A percentile compares a stretch with the other conserved stretches of the same genome.
Evolutionary conservation across 1,284 basidiomycete species (phyloP).

Genomic region (Termitomyces sp.): DNA sequence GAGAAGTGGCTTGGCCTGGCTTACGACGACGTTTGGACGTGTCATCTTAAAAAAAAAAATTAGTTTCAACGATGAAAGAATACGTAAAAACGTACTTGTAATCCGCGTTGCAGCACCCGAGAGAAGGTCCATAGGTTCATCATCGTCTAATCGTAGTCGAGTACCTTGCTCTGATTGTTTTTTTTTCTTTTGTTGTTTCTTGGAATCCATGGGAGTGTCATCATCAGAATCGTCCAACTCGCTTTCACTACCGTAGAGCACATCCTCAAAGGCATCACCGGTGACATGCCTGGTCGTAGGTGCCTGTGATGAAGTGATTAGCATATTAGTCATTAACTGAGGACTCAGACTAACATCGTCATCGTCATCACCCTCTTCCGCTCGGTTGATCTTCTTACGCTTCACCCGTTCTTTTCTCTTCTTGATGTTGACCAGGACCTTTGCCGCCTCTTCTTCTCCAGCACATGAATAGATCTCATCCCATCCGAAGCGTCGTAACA

Average conservation of each 20-base stretch:
- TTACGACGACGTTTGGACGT: slow-evolving; percentile 57
- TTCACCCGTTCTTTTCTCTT: slow-evolving; percentile 91
- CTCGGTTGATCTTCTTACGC: slow-evolving; percentile 58
- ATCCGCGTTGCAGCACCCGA: slow-evolving; percentile 77
- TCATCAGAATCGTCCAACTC: slow-evolving; percentile 75
- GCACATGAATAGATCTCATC: slow-evolving; percentile 77
- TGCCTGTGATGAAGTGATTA: slow-evolving; percentile 24
- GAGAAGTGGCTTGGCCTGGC: slow-evolving; percentile 81
- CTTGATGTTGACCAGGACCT: slow-evolving; percentile 86
- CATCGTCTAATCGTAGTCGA: slow-evolving; percentile 83
- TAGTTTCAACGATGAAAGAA: background rate
- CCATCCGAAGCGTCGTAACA: slow-evolving; percentile 89
- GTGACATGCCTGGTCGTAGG: slow-evolving; percentile 44
- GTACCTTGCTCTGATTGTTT: slow-evolving; percentile 36
- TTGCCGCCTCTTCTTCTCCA: slow-evolving; percentile 69
- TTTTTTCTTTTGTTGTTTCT: slow-evolving; percentile 31
- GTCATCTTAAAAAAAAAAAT: slow-evolving; percentile 37
- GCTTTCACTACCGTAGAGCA: slow-evolving; percentile 90
- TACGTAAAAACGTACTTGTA: slow-evolving; percentile 52
- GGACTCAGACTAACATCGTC: slow-evolving; percentile 30
- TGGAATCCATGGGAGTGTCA: slow-evolving; percentile 40
- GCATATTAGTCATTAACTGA: background rate
- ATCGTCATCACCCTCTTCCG: slow-evolving; percentile 54
- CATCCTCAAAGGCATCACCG: slow-evolving; percentile 93
- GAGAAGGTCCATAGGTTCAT: slow-evolving; percentile 94